Conservation (phyloP, 129 eudicot species). For the Glebionis coronaria region DNA sequence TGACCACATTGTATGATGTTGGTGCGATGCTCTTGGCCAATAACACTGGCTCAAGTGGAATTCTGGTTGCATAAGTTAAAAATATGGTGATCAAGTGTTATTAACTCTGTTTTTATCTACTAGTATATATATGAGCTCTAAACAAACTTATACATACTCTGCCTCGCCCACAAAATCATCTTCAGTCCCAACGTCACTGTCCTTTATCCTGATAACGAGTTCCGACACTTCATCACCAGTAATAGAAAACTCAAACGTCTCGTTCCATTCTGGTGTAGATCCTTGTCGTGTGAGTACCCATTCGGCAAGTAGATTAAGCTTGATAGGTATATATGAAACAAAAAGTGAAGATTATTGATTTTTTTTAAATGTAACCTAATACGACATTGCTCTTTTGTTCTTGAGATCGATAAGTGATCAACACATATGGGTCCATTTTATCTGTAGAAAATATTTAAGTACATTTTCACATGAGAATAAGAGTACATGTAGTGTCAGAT, state of each 20-base stretch:
- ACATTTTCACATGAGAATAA: too few relatives aligned
- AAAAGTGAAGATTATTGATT: not conserved
- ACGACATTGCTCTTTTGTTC: slow-evolving; percentile 72
- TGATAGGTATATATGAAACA: not conserved
- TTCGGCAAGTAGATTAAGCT: slow-evolving; percentile 1
- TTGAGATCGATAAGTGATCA: slow-evolving; percentile 50
- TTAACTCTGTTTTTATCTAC: not conserved
- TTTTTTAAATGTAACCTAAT: slow-evolving; percentile 42
- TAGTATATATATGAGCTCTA: not conserved
- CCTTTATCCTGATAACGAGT: slow-evolving; percentile 54
- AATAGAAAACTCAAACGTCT: slow-evolving; percentile 52
- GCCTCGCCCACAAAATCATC: slow-evolving; percentile 80
- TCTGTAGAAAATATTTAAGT: slow-evolving; percentile 27
- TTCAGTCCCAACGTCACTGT: slow-evolving; percentile 52
- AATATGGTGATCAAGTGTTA: not conserved
- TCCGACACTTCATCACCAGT: slow-evolving; percentile 44
- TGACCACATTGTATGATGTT: slow-evolving; percentile 65
- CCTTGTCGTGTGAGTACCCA: slow-evolving; percentile 57
- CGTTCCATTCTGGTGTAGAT: slow-evolving; percentile 79
- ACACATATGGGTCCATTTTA: slow-evolving; percentile 74
- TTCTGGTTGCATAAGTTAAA: slow-evolving; percentile 37
- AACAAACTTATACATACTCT: slow-evolving; percentile 29
- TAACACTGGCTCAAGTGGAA: slow-evolving; percentile 56
- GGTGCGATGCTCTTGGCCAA: slow-evolving; percentile 59
- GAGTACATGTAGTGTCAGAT: not conserved